Evolutionary conservation across 345 rosid genomes (phyloP).

Genomic region (Mercurialis annua): DNA sequence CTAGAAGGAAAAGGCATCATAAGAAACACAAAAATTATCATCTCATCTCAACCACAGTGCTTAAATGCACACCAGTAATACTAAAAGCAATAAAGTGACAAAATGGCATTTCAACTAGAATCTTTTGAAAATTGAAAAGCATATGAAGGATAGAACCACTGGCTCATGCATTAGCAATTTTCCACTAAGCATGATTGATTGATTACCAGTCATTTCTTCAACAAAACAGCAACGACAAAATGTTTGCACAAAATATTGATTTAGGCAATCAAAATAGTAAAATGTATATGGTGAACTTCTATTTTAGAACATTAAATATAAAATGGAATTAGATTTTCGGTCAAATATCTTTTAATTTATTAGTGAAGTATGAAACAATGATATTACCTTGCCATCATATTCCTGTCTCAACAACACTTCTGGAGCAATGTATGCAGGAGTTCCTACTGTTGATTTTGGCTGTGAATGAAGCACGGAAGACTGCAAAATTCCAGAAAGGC

Average conservation of each 20-base stretch:
- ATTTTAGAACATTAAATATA: neutral
- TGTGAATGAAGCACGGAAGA: conserved; percentile 37
- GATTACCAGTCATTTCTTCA: neutral
- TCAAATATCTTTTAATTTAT: neutral
- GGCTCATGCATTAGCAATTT: neutral
- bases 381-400: conserved; percentile 35
- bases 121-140: neutral
- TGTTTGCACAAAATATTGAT: neutral
- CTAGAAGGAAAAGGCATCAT: too few species aligned
- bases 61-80: neutral
- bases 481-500: conserved; percentile 24
- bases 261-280: neutral
- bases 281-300: neutral
- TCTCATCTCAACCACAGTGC: too few species aligned
- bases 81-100: neutral
- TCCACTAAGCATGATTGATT: neutral
- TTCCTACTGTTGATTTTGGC: conserved; percentile 36
- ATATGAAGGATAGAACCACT: neutral
- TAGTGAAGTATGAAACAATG: neutral
- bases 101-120: too few species aligned
- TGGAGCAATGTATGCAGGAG: conserved; percentile 38
- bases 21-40: too few species aligned
- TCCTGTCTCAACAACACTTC: conserved; percentile 31
- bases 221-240: neutral
- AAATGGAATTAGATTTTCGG: neutral